phyloP scores from a whole-genome alignment of 176 grass and related monocot genomes.

The Triticum timopheevii region DNA sequence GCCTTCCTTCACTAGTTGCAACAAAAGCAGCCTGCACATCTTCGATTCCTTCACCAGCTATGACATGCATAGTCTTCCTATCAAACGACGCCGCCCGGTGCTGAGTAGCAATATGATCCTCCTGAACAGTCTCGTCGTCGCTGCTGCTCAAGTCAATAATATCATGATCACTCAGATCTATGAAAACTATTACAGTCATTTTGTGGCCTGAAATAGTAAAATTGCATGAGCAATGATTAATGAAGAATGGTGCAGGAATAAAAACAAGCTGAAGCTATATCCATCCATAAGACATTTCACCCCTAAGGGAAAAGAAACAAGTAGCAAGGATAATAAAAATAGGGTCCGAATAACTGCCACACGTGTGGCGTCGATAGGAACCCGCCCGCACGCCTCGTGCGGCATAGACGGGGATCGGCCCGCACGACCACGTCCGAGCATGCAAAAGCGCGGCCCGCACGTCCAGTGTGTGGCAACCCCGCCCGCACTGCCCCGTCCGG shows the following conservation, averaged over 20 bases:
- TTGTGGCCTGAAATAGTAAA: not conserved
- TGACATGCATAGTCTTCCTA: not conserved
- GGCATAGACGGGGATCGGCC: no score
- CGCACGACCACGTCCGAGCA: no score
- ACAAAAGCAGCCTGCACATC: not conserved
- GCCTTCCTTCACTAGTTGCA: not conserved
- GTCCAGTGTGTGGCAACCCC: no score
- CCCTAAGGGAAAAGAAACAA: not conserved
- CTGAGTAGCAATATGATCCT: no score
- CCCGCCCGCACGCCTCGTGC: no score
- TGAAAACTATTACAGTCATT: not conserved
- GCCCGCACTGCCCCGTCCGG: no score
- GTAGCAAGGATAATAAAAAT: not conserved
- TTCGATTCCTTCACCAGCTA: no score
- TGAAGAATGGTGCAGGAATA: not conserved
- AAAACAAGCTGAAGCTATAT: not conserved
- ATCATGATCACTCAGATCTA: not conserved
- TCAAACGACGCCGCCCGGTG: no score
- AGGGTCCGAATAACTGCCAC: no score
- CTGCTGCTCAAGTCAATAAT: not conserved
- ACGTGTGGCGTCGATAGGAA: no score
- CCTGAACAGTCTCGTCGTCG: no score
- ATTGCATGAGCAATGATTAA: not conserved
- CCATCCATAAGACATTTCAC: not conserved
- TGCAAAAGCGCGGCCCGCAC: no score